Evolutionary conservation across 352 stramenopile species (phyloP).

Genomic region (Phytophthora nicotianae): DNA sequence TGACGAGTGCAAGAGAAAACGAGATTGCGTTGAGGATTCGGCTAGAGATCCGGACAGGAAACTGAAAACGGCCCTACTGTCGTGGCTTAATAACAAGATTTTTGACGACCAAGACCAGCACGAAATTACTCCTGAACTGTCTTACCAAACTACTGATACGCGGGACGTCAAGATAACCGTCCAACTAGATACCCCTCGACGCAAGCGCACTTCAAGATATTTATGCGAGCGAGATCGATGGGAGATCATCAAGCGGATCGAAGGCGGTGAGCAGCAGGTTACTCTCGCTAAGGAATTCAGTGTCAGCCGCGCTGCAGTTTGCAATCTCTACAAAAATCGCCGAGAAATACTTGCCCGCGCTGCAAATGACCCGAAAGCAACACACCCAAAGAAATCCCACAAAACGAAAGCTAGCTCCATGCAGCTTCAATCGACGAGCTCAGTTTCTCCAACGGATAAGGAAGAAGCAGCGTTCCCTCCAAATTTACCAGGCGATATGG

Average conservation of each 20-base stretch:
- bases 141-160: neutral
- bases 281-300: constrained; percentile 45
- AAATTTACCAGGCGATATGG: no score
- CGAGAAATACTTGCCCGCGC: constrained; percentile 32
- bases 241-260: constrained; percentile 29
- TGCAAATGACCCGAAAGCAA: constrained; percentile 7
- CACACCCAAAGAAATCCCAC: constrained; percentile 16
- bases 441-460: neutral
- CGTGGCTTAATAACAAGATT: neutral
- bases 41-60: neutral
- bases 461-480: no score
- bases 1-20: neutral
- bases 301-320: constrained; percentile 47
- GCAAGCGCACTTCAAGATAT: constrained; percentile 15
- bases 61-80: neutral
- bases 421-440: neutral
- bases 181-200: neutral
- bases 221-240: constrained; percentile 3
- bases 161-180: neutral
- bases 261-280: constrained; percentile 44
- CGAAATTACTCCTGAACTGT: neutral
- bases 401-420: neutral
- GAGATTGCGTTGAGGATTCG: neutral
- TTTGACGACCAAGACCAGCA: neutral
- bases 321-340: constrained; percentile 54